Percentiles rank a stretch among this genome's conserved stretches.
Conservation (phyloP, 495 filamentous ascomycete genomes). For the Cenococcum geophilum region DNA sequence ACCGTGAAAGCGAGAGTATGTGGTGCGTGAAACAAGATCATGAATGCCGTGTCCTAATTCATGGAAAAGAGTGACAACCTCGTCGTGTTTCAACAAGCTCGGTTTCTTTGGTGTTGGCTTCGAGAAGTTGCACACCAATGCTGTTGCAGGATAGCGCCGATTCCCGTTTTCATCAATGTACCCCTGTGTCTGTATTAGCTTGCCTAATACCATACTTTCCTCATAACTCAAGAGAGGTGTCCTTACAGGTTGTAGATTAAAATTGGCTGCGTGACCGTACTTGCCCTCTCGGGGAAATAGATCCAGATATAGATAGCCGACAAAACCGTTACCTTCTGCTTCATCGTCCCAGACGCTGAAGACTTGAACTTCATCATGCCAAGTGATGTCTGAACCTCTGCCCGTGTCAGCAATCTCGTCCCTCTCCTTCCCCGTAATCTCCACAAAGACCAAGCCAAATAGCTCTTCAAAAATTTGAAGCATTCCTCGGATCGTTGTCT, state of each 20-base stretch:
- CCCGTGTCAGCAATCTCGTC: conserved; percentile 50
- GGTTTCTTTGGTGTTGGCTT: conserved; percentile 66
- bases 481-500: conserved; percentile 81
- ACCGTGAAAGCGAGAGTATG: conserved; percentile 66
- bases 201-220: neutral
- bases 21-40: conserved; percentile 59
- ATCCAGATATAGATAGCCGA: conserved; percentile 67
- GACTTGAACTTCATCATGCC: conserved; percentile 64
- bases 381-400: conserved; percentile 59
- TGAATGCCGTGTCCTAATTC: conserved; percentile 72
- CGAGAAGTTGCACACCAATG: conserved; percentile 66
- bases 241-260: conserved; percentile 43
- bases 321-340: conserved; percentile 57
- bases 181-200: conserved; percentile 33
- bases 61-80: conserved; percentile 68
- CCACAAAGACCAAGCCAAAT: conserved; percentile 85
- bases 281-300: conserved; percentile 62
- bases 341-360: conserved; percentile 69
- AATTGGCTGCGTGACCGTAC: conserved; percentile 50
- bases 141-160: conserved; percentile 61
- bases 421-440: conserved; percentile 60
- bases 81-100: conserved; percentile 63
- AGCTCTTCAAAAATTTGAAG: conserved; percentile 89
- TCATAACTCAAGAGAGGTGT: neutral
- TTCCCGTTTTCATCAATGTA: conserved; percentile 54